Evolutionary conservation across 345 rosid species (phyloP), one percentile per base, ranked within the genome.

Genomic region (Pistacia integerrima): DNA sequence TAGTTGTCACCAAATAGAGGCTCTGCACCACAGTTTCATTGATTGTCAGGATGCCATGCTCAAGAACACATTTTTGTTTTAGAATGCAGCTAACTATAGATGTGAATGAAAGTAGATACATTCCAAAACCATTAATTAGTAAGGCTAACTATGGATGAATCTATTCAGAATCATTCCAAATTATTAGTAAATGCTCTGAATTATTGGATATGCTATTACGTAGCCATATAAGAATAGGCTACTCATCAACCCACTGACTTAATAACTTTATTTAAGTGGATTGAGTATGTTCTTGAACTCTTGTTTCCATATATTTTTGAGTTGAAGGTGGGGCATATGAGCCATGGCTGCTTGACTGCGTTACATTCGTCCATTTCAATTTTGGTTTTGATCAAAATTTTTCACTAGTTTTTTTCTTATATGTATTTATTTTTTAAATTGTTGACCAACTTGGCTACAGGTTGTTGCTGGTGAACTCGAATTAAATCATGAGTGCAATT

Each of bases 391-490:
- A 30, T 44, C 76, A 4, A 41, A 22, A 18, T 62, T 48, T 8
- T 33, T 36, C 5, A 6, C 38, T 38, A 12, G 41, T 56, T 58
- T 38, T 38, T 59, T n/a, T 73, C 46, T 69, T 62, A 35, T 49
- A 52, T 69, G 44, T 8, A 30, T 9, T 25, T 2, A 17, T 33
- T 51, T 25, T 62, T 66, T 77, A 13, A 63, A 78, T 72, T 35
- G 11, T 20, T 69, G 55, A 61, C 62, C 38, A 70, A 51, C 44
- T 71, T 78, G 25, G 61, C 75, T 74, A 77, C 88, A 96, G 99
- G 98, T 93, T 83, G 94, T 93, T 75, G 98, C 99, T 16, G 99
- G 99, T 74, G 98, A 96, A 88, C 94, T 96, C 38, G 99, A 93
- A 85, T 84, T 90, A 76, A 92, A 90, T 80, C 92, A 92, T 56